These are phyloP conservation scores for Ceratocystis papillata DNA, from an alignment of 2,329 filamentous ascomycete species.

Conservation along the genomic window DNA sequence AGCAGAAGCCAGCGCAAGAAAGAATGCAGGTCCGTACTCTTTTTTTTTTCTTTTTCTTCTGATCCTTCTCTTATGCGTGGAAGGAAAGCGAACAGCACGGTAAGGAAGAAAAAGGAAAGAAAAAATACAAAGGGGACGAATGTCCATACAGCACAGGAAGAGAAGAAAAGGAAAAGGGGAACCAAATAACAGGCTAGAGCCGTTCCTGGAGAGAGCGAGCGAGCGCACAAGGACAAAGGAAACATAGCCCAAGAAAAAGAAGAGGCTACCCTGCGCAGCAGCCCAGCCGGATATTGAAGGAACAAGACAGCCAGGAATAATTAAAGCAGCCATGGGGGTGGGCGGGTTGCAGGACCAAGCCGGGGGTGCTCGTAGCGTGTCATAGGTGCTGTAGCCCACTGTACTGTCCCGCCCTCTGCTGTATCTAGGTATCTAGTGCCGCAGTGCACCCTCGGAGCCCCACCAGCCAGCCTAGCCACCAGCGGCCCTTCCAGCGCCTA, in stretches of 20 bases:
- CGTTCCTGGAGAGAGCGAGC: not conserved
- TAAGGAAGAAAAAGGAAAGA: not conserved
- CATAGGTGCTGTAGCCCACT: not conserved
- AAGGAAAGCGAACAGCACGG: not conserved
- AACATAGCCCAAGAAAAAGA: not conserved
- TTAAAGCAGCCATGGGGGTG: conserved; percentile 6
- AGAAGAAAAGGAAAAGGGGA: not conserved
- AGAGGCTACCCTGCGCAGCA: conserved; percentile 13
- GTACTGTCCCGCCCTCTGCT: not conserved
- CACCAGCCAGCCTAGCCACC: too few species aligned
- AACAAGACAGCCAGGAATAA: not conserved
- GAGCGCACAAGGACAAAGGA: not conserved
- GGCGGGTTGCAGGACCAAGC: not conserved
- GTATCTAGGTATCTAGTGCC: not conserved
- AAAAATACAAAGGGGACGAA: not conserved
- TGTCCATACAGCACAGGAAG: not conserved
- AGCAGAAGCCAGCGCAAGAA: too few species aligned
- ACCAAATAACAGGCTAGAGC: not conserved
- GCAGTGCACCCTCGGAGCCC: not conserved
- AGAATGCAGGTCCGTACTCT: too few species aligned
- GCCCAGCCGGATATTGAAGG: conserved; percentile 12
- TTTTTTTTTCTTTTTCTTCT: too few species aligned
- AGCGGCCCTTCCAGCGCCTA: too few species aligned
- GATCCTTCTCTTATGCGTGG: too few species aligned
- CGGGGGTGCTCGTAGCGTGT: not conserved